phyloP scores from a whole-genome alignment of 768 basidiomycete species.

The Astraeus odoratus region DNA sequence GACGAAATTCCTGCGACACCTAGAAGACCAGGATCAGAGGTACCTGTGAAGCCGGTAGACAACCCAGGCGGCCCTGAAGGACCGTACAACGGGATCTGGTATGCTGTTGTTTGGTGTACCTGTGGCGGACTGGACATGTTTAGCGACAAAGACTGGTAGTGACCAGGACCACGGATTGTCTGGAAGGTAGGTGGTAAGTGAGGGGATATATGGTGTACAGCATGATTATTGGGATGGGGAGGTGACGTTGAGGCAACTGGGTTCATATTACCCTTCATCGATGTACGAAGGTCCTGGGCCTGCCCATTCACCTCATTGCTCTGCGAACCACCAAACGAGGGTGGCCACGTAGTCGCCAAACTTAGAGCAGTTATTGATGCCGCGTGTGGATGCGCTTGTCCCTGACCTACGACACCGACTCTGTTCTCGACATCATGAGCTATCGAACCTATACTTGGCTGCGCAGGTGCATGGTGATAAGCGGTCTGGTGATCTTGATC shows the following conservation, averaged over 20 bases:
- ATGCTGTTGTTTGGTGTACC: background rate
- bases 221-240: background rate
- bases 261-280: background rate
- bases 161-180: constrained; percentile 2
- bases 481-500: constrained; percentile 33
- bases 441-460: background rate
- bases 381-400: background rate
- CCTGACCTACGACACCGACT: background rate
- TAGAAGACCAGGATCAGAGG: background rate
- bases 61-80: background rate
- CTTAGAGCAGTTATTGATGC: constrained; percentile 5
- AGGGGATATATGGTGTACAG: background rate
- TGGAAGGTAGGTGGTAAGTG: background rate
- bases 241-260: background rate
- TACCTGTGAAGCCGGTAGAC: background rate
- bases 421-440: constrained; percentile 1
- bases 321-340: constrained; percentile 21
- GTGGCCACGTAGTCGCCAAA: constrained; percentile 15
- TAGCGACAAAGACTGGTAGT: constrained; percentile 12
- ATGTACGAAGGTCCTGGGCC: background rate
- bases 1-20: no score
- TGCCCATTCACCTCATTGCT: background rate
- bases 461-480: background rate
- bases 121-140: constrained; percentile 12
- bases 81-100: background rate